A percentile compares a stretch with the other conserved stretches of the same genome.
Conservation (phyloP, 495 filamentous ascomycete species). For the Pyrenula massariospora region DNA sequence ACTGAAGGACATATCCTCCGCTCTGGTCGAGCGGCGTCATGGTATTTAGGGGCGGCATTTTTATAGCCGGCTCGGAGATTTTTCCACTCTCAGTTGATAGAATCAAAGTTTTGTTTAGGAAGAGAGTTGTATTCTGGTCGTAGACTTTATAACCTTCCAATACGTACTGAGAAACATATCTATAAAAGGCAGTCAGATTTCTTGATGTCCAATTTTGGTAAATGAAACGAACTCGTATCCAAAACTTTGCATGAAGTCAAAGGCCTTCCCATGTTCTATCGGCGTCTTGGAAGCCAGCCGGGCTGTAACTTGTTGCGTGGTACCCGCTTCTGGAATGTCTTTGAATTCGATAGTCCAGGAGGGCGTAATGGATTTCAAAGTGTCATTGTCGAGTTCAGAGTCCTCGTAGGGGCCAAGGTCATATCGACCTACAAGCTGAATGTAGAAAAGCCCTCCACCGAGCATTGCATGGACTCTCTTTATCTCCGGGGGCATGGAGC, state of each 20-base stretch:
- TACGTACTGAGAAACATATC: slow-evolving; percentile 35
- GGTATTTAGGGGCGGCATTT: slow-evolving; percentile 18
- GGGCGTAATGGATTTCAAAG: slow-evolving; percentile 2
- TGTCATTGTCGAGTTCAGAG: slow-evolving; percentile 20
- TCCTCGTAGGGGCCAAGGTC: slow-evolving; percentile 5
- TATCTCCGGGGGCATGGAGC: slow-evolving; percentile 26
- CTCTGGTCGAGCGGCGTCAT: slow-evolving; percentile 31
- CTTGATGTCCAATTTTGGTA: no score
- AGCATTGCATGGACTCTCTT: slow-evolving; percentile 35
- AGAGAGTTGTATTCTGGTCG: slow-evolving; percentile 33
- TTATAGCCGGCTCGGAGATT: slow-evolving; percentile 16
- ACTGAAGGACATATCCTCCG: slow-evolving; percentile 39
- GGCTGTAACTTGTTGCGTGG: slow-evolving; percentile 33
- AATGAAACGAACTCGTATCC: slow-evolving; percentile 37
- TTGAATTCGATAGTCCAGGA: slow-evolving; percentile 40
- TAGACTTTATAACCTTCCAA: slow-evolving; percentile 37
- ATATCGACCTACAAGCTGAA: slow-evolving; percentile 29
- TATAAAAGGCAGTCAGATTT: slow-evolving; percentile 13
- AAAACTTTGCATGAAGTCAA: slow-evolving; percentile 35
- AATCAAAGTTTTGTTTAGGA: slow-evolving; percentile 30
- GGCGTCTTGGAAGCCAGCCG: slow-evolving; percentile 32
- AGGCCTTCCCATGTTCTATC: slow-evolving; percentile 31
- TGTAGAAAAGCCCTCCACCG: slow-evolving; percentile 38
- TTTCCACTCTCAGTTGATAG: slow-evolving; percentile 11
- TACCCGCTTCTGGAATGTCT: slow-evolving; percentile 39